Evolutionary conservation across 768 basidiomycete species (phyloP).

Genomic region (Clitopilus hobsonii): DNA sequence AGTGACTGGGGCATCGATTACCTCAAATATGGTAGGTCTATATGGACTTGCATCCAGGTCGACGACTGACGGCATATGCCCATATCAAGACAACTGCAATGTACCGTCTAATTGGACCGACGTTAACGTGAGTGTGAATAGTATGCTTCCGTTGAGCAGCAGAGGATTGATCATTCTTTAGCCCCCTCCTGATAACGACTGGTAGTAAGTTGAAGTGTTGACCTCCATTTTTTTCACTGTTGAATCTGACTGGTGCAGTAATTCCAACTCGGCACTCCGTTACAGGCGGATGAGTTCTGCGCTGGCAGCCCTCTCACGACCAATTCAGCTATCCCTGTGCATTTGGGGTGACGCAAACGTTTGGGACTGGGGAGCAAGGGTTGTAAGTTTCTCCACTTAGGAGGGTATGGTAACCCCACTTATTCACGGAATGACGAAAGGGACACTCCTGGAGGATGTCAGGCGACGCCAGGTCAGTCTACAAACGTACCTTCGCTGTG

Average conservation of each 20-base stretch:
- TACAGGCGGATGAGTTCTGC: conserved; percentile 54
- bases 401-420: too few species aligned
- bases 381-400: conserved; percentile 24
- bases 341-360: conserved; percentile 53
- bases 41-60: background rate
- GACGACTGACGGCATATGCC: background rate
- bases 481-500: too few species aligned
- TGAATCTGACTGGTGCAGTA: conserved; percentile 21
- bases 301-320: conserved; percentile 35
- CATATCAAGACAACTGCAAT: conserved; percentile 43
- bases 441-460: conserved; percentile 53
- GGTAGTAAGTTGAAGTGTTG: conserved; percentile 37
- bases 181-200: conserved; percentile 34
- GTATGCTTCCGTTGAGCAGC: background rate
- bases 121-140: conserved; percentile 24
- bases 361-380: conserved; percentile 53
- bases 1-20: conserved; percentile 53
- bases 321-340: conserved; percentile 47
- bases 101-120: conserved; percentile 50
- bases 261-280: conserved; percentile 52
- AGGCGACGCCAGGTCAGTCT: conserved; percentile 32
- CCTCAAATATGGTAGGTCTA: conserved; percentile 46
- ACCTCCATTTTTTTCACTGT: background rate
- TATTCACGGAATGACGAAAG: conserved; percentile 15
- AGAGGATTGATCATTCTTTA: conserved; percentile 5